A percentile compares a stretch with the other conserved stretches of the same genome.
Evolutionary conservation across 2,329 filamentous ascomycete species (phyloP).

Genomic region (Ciborinia camelliae): DNA sequence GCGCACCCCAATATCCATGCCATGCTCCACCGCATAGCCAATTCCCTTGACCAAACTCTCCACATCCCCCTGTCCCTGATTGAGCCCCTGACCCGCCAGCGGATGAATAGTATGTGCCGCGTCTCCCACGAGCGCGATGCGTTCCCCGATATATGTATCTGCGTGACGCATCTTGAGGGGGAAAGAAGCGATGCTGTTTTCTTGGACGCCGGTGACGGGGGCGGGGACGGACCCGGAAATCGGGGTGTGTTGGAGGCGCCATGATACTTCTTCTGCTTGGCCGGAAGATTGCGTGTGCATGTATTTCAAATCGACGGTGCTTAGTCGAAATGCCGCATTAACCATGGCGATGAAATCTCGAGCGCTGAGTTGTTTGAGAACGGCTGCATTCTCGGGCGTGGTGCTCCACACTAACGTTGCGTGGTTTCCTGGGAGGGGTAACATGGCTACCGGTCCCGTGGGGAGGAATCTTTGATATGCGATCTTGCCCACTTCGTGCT

Average conservation of each 20-base stretch:
- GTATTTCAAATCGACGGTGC: conserved; percentile 74
- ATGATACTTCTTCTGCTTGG: conserved; percentile 74
- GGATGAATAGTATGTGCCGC: conserved; percentile 95
- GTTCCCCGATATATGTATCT: conserved; percentile 86
- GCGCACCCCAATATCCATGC: conserved; percentile 79
- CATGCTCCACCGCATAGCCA: conserved; percentile 71
- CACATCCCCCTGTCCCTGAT: conserved; percentile 88
- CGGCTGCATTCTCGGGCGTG: conserved; percentile 71
- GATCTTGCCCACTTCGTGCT: conserved; percentile 57
- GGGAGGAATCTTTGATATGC: conserved; percentile 96
- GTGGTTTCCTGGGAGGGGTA: conserved; percentile 79
- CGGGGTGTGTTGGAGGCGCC: conserved; percentile 71
- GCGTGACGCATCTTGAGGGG: conserved; percentile 88
- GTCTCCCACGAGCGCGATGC: conserved; percentile 89
- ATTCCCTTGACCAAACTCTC: conserved; percentile 74
- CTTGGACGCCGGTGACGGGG: conserved; percentile 66
- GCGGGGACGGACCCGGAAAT: conserved; percentile 56
- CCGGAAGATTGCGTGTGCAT: conserved; percentile 63
- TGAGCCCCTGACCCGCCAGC: conserved; percentile 89
- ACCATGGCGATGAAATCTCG: conserved; percentile 81
- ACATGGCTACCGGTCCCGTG: conserved; percentile 83
- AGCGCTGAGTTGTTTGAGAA: conserved; percentile 70
- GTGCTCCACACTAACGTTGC: conserved; percentile 95
- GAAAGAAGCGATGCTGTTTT: conserved; percentile 80
- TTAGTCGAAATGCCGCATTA: conserved; percentile 87